phyloP scores from a whole-genome alignment of 345 rosid genomes.

The Arabidopsis thaliana region DNA sequence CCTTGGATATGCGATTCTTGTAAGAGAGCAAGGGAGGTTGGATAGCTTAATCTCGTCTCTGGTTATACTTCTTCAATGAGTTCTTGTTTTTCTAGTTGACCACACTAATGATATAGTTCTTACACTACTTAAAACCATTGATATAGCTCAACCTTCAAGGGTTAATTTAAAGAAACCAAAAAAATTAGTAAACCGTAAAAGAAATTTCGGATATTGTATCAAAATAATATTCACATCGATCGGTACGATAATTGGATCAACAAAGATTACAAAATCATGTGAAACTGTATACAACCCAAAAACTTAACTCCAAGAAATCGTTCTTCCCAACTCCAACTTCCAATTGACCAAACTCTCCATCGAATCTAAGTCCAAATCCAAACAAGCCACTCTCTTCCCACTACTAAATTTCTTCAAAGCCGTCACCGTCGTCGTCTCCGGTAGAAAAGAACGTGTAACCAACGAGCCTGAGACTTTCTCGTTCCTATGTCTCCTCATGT shows the following conservation, averaged over 20 bases:
- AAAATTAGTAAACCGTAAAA: background rate
- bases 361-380: background rate
- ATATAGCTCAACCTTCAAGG: background rate
- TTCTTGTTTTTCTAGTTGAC: background rate
- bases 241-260: background rate
- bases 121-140: background rate
- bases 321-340: slow-evolving; percentile 42
- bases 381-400: slow-evolving; percentile 40
- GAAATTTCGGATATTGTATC: background rate
- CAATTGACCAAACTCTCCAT: background rate
- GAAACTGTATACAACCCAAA: background rate
- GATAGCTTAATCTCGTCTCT: background rate
- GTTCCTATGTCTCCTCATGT: slow-evolving; percentile 74
- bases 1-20: background rate
- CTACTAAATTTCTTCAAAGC: slow-evolving; percentile 55
- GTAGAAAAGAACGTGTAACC: slow-evolving; percentile 47
- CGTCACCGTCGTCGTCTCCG: slow-evolving; percentile 17
- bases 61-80: background rate
- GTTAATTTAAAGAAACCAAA: background rate
- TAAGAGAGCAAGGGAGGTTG: background rate
- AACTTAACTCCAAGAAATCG: background rate
- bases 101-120: background rate
- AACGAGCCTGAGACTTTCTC: slow-evolving; percentile 3
- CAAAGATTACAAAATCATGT: background rate
- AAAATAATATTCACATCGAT: slow-evolving; percentile 10